A percentile compares a stretch with the other conserved stretches of the same genome.
These are phyloP conservation scores for Salix udensis DNA, from an alignment of 345 rosid genomes.

Conservation along the genomic window DNA sequence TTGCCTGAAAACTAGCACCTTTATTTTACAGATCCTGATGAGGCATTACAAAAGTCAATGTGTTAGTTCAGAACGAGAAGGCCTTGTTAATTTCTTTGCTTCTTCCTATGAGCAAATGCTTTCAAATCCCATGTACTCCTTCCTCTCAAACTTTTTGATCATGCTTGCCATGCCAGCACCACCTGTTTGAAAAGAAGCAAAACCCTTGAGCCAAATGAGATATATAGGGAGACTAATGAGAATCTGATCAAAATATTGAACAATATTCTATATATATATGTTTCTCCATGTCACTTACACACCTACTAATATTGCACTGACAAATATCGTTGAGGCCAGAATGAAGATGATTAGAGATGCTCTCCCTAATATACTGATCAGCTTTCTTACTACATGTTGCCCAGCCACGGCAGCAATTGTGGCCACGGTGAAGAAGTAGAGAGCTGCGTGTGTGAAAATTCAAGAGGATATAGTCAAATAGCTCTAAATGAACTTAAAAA, in stretches of 20 bases:
- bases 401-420: constrained; percentile 20
- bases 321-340: constrained; percentile 18
- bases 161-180: constrained; percentile 20
- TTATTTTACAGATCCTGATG: no score
- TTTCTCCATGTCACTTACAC: background rate
- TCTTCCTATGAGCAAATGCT: constrained; percentile 10
- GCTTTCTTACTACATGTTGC: constrained; percentile 18
- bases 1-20: no score
- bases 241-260: background rate
- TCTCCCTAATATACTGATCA: constrained; percentile 20
- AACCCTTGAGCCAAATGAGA: background rate
- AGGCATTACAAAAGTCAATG: no score
- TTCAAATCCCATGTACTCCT: constrained; percentile 22
- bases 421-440: constrained; percentile 24
- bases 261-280: no score
- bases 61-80: background rate
- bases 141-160: constrained; percentile 14
- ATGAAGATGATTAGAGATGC: constrained; percentile 27
- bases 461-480: no score
- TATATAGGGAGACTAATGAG: no score
- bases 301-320: constrained; percentile 22
- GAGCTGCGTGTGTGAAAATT: constrained; percentile 11
- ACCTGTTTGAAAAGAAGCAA: constrained; percentile 8
- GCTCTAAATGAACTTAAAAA: background rate
- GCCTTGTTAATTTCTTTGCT: background rate